Conservation (phyloP, 1,284 basidiomycete species). For the Butyriboletus pseudospeciosus region DNA sequence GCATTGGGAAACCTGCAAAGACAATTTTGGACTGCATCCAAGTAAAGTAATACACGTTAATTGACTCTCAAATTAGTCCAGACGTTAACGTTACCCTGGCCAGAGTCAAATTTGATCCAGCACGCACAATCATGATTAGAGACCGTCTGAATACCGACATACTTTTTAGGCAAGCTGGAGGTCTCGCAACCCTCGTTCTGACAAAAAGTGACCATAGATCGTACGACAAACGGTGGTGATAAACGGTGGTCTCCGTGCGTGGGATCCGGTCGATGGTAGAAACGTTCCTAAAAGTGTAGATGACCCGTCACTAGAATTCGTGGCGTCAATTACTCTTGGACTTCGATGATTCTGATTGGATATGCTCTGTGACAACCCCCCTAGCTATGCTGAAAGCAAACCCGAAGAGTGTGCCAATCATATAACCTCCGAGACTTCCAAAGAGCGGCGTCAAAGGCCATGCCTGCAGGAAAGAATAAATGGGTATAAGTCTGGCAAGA, state of each 20-base stretch:
- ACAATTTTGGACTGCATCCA: constrained; percentile 95
- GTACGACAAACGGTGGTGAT: constrained; percentile 1
- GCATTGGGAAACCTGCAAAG: constrained; percentile 88
- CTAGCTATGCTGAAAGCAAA: constrained; percentile 47
- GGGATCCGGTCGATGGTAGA: constrained; percentile 21
- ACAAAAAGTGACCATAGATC: constrained; percentile 56
- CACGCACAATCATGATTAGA: constrained; percentile 89
- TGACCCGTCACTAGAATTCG: not conserved
- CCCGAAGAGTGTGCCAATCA: constrained; percentile 57
- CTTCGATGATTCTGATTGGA: constrained; percentile 15
- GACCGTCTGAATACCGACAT: constrained; percentile 96
- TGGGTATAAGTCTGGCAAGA: not conserved
- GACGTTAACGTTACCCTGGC: constrained; percentile 1
- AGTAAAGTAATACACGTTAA: constrained; percentile 65
- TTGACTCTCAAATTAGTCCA: not conserved
- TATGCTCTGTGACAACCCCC: constrained; percentile 41
- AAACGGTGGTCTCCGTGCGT: constrained; percentile 50
- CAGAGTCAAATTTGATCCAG: constrained; percentile 82
- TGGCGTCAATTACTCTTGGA: constrained; percentile 18
- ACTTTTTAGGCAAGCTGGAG: constrained; percentile 83
- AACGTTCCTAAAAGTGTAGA: constrained; percentile 4
- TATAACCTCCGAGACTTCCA: constrained; percentile 65
- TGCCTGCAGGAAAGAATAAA: constrained; percentile 41
- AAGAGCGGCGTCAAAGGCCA: constrained; percentile 76
- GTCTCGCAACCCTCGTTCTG: constrained; percentile 84